phyloP scores from a whole-genome alignment of 768 basidiomycete species.

The Austroboletus eburneus region DNA sequence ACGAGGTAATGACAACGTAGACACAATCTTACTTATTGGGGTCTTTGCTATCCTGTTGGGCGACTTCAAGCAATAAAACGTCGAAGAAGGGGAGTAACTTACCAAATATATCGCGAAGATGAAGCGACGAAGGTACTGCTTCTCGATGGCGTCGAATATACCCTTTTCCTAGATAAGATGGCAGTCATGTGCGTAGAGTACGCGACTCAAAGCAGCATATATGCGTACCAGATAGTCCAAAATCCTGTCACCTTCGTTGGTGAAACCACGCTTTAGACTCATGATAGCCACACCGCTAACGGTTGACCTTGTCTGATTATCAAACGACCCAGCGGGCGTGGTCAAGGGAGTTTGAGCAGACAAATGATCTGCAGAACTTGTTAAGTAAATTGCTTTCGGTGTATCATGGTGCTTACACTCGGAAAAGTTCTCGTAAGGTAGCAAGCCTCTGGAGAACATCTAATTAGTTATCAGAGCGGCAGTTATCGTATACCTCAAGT shows the following conservation, averaged over 20 bases:
- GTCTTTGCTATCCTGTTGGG: slow-evolving; percentile 68
- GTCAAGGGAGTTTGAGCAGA: slow-evolving; percentile 32
- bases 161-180: slow-evolving; percentile 61
- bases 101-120: slow-evolving; percentile 85
- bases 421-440: slow-evolving; percentile 77
- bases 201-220: slow-evolving; percentile 12
- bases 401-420: slow-evolving; percentile 41
- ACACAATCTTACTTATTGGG: slow-evolving; percentile 64
- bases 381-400: not conserved
- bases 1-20: slow-evolving; percentile 3
- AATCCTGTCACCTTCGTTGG: slow-evolving; percentile 78
- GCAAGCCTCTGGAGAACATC: slow-evolving; percentile 49
- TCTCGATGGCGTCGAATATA: slow-evolving; percentile 82
- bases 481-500: slow-evolving; percentile 48
- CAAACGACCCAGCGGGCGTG: slow-evolving; percentile 34
- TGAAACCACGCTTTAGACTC: slow-evolving; percentile 68
- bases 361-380: slow-evolving; percentile 23
- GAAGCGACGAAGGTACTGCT: slow-evolving; percentile 79
- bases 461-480: not conserved
- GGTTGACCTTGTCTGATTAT: slow-evolving; percentile 36
- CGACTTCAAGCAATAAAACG: not conserved
- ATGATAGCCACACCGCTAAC: slow-evolving; percentile 71
- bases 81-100: slow-evolving; percentile 16
- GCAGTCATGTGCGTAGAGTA: slow-evolving; percentile 5
- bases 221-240: slow-evolving; percentile 70